Conservation (phyloP, 306 rosid species). For the Glycyrrhiza uralensis region DNA sequence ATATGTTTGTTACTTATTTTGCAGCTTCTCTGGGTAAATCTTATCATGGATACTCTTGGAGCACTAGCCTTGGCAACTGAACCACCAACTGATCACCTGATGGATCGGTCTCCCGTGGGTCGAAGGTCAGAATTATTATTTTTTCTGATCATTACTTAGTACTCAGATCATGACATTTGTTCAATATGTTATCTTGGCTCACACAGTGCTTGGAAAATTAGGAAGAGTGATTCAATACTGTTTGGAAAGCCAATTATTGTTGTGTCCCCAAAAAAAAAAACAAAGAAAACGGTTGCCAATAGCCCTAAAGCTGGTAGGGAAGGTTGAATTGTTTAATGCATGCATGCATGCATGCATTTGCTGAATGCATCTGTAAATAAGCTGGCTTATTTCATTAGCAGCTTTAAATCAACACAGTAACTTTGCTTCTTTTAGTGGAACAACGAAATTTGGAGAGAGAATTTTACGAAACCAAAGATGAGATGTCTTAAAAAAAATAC, state of each 20-base stretch:
- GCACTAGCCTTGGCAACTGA: constrained; percentile 98
- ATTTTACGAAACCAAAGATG: neutral
- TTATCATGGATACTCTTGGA: constrained; percentile 98
- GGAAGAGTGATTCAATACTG: neutral
- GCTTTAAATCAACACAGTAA: neutral
- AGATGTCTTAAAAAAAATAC: neutral
- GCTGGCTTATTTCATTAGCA: neutral
- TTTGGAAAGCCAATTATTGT: constrained; percentile 1
- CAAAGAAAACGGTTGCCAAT: too few species aligned
- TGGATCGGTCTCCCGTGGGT: constrained; percentile 89
- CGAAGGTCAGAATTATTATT: constrained; percentile 51
- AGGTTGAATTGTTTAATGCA: neutral
- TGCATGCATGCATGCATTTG: neutral
- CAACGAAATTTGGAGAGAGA: neutral
- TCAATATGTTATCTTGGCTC: neutral
- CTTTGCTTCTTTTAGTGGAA: neutral
- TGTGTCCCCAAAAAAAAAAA: too few species aligned
- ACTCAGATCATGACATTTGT: neutral
- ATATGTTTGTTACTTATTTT: constrained; percentile 16
- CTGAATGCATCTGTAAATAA: neutral
- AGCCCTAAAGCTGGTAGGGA: neutral
- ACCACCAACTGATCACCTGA: constrained; percentile 96
- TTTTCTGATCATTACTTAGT: neutral
- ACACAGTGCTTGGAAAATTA: neutral
- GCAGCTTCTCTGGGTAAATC: constrained; percentile 99